Evolutionary conservation across 805 yeast species (phyloP), one percentile per base, ranked within the genome.

Genomic region (Lipomyces orientalis): DNA sequence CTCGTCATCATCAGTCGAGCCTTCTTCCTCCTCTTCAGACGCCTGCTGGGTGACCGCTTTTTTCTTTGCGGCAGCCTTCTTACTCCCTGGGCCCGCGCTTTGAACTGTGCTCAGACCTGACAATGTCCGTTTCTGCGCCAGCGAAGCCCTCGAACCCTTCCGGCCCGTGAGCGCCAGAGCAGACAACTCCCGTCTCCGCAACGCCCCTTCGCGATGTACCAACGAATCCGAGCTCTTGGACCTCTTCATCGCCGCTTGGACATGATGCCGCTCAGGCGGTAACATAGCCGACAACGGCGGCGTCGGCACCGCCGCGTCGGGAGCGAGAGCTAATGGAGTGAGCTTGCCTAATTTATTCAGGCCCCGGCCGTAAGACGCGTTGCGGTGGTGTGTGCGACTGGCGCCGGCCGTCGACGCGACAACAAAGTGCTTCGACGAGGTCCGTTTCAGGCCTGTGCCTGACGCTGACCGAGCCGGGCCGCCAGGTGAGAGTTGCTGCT

Each of bases 391-490:
- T 8, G 57, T n/a, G 43, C 61, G 54, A 33, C 51, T 22, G 9
- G 51, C 46, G 12, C 60, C 64, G 12, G 66, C 33, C 8, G 49
- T 43, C 6, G 67, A 16, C 14, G 59, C 43, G 49, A 68, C 71
- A 33, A 69, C 71, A 34, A 69, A 69, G 55, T 69, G 72, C 63
- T 65, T 65, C 51, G 70, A 67, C 54, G 49, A 52, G 14, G 54
- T 25, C 54, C 70, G 68, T 54, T 59, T 60, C 39, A 64, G 65
- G 7, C 49, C 55, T 14, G 58, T 22, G 3, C 35, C 7, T 31
- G 67, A 64, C 35, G 60, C 43, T 12, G 58, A 57, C 58, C 43
- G 60, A 3, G 60, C 39, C 25, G 67, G 33, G 56, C 65, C 62
- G 22, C 54, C 37, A 2, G 39, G 37, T 14, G 52, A 12, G 16